Evolutionary conservation across 352 stramenopile species (phyloP).

Genomic region (Globisporangium spinosum): DNA sequence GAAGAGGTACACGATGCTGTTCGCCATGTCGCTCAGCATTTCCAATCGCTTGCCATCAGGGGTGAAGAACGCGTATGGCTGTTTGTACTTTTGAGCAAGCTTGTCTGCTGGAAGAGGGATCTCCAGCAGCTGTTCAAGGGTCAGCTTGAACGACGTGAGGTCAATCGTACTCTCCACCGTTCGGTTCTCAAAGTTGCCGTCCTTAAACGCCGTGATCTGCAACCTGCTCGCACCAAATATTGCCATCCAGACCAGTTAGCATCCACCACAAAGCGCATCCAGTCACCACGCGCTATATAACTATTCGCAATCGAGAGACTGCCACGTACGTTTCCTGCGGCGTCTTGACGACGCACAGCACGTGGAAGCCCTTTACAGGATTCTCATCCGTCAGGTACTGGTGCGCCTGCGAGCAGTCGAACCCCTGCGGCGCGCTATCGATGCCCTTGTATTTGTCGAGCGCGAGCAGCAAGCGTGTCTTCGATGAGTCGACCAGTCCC

Average conservation of each 20-base stretch:
- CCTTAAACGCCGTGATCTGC: slow-evolving; percentile 50
- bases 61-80: slow-evolving; percentile 64
- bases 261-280: not conserved
- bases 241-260: slow-evolving; percentile 3
- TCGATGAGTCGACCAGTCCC: slow-evolving; percentile 12
- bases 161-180: slow-evolving; percentile 37
- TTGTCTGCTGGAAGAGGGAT: slow-evolving; percentile 29
- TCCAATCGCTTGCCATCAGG: slow-evolving; percentile 44
- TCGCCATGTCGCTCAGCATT: slow-evolving; percentile 37
- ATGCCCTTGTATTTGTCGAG: slow-evolving; percentile 17
- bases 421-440: slow-evolving; percentile 9
- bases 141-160: slow-evolving; percentile 28
- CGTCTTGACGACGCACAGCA: slow-evolving; percentile 54
- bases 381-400: slow-evolving; percentile 53
- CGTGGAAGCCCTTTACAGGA: slow-evolving; percentile 67
- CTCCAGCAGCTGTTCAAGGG: slow-evolving; percentile 38
- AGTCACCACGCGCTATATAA: not conserved
- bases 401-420: slow-evolving; percentile 36
- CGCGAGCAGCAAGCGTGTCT: slow-evolving; percentile 16
- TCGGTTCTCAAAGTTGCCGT: slow-evolving; percentile 33
- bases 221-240: slow-evolving; percentile 25
- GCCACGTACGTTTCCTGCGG: slow-evolving; percentile 36
- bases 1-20: slow-evolving; percentile 65
- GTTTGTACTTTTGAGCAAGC: slow-evolving; percentile 51
- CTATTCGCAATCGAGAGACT: not conserved